Base-by-base conservation (phyloP, 2,329 filamentous ascomycete genomes). In the Myriosclerotinia scirpicola region DNA sequence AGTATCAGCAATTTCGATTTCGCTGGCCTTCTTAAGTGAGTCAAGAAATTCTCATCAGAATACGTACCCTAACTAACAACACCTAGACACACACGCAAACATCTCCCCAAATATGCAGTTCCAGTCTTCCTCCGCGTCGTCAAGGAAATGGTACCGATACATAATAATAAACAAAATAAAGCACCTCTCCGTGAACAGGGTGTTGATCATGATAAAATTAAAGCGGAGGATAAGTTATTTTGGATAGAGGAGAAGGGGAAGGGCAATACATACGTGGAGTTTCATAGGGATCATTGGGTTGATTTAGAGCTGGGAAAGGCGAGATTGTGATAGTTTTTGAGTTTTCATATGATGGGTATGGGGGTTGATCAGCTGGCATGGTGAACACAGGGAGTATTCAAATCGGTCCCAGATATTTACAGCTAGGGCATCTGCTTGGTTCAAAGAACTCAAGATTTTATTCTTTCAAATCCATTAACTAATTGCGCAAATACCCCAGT, bases 101-200 rank as follows among this genome's bases (percentile, higher is more conserved):
- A 85, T 61, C 79, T 93, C 30, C 90, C 91, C 0, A 84, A 83
- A 69, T 93, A 93, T 73, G 91, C 90, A 0, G 89, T 93, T 1
- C 91, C 91, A 0, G 78, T 92, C 2, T 93, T 93, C 78, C 73
- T 93, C 53, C 81, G 90, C 0, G 77, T 91, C 22, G 82, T 90
- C 30, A 78, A 82, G 53, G 80, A 80, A 46, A 81, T 83, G 66
- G 85, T 82, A 36, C 84, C 88, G 7, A 89, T 87, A 72, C 87
- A 90, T 74, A 93, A 92, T 72, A 90, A 92, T 76, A 93, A 93
- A 79, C 90, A 92, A 78, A 91, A 92, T 75, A 93, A 93, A 76
- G 84, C 88, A 1, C 87, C 87, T 0, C 78, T 92, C 55, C 82
- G 88, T 72, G 84, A 85, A 55, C 87, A 90, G 69, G 89, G 89